These are phyloP conservation scores for Didymella glomerata DNA, from an alignment of 2,329 filamentous ascomycete species.

Conservation along the genomic window DNA sequence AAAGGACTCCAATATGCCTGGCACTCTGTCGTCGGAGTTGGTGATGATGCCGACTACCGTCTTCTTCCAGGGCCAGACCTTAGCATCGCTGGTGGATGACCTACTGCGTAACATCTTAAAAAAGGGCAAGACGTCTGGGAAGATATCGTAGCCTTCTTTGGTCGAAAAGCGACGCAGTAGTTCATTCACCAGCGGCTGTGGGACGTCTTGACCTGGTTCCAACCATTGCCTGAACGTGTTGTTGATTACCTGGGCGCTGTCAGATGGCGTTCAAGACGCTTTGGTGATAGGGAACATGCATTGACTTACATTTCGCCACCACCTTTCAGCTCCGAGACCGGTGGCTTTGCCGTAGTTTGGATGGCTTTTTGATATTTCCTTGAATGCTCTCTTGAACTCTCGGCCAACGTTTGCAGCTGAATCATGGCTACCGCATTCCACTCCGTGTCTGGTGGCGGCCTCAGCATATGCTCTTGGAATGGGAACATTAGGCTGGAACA, in stretches of 20 bases:
- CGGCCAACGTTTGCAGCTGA: slow-evolving; percentile 38
- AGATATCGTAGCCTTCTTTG: slow-evolving; percentile 61
- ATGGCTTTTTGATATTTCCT: slow-evolving; percentile 55
- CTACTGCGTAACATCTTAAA: slow-evolving; percentile 54
- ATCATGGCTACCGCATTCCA: slow-evolving; percentile 54
- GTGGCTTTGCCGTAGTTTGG: slow-evolving; percentile 68
- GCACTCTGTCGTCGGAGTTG: slow-evolving; percentile 70
- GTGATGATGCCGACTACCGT: slow-evolving; percentile 66
- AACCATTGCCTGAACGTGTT: slow-evolving; percentile 54
- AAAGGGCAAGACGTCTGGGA: slow-evolving; percentile 57
- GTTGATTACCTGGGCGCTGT: slow-evolving; percentile 58
- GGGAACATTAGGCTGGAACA: slow-evolving; percentile 63
- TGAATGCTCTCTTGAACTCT: slow-evolving; percentile 57
- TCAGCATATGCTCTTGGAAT: slow-evolving; percentile 64
- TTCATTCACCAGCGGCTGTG: slow-evolving; percentile 56
- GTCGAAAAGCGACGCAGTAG: slow-evolving; percentile 65
- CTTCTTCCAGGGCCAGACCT: slow-evolving; percentile 48
- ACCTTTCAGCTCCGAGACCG: slow-evolving; percentile 61
- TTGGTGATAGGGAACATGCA: background rate
- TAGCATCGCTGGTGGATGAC: background rate
- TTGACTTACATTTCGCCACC: slow-evolving; percentile 66
- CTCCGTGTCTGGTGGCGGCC: slow-evolving; percentile 61
- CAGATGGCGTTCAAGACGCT: slow-evolving; percentile 2
- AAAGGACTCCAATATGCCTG: slow-evolving; percentile 62
- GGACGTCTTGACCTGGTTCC: slow-evolving; percentile 48